Evolutionary conservation across 2,329 filamentous ascomycete genomes (phyloP).

Genomic region (Aureobasidium sp.): DNA sequence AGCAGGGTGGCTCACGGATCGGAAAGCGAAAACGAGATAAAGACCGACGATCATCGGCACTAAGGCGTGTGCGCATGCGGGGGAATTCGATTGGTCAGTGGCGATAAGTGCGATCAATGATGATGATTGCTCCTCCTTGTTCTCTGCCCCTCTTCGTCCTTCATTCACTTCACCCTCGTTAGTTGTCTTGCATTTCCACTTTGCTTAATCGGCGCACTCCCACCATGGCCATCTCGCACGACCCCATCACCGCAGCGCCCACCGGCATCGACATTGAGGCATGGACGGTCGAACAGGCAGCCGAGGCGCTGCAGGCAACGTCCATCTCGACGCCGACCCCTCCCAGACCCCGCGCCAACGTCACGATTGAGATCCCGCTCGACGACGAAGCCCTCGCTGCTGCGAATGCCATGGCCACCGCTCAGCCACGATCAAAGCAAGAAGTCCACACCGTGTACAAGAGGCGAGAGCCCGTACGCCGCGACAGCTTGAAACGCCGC

Average conservation of each 20-base stretch:
- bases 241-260: neutral
- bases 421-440: constrained; percentile 20
- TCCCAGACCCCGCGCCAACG: constrained; percentile 43
- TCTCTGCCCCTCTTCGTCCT: neutral
- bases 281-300: constrained; percentile 41
- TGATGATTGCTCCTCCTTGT: constrained; percentile 7
- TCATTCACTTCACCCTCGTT: neutral
- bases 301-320: constrained; percentile 36
- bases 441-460: constrained; percentile 42
- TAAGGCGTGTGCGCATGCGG: neutral
- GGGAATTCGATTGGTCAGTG: constrained; percentile 9
- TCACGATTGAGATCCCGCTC: constrained; percentile 67
- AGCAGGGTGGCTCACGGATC: neutral
- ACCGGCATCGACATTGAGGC: constrained; percentile 32
- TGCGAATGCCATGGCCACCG: constrained; percentile 17
- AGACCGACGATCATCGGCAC: constrained; percentile 6
- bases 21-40: constrained; percentile 1
- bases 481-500: constrained; percentile 58
- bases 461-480: constrained; percentile 49
- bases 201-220: neutral
- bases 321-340: constrained; percentile 31
- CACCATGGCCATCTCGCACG: constrained; percentile 13
- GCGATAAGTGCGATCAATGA: neutral
- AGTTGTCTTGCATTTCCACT: neutral
- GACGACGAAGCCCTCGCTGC: constrained; percentile 44